Base-by-base conservation (phyloP, 2,329 filamentous ascomycete species). In the Mollisia scopiformis region DNA sequence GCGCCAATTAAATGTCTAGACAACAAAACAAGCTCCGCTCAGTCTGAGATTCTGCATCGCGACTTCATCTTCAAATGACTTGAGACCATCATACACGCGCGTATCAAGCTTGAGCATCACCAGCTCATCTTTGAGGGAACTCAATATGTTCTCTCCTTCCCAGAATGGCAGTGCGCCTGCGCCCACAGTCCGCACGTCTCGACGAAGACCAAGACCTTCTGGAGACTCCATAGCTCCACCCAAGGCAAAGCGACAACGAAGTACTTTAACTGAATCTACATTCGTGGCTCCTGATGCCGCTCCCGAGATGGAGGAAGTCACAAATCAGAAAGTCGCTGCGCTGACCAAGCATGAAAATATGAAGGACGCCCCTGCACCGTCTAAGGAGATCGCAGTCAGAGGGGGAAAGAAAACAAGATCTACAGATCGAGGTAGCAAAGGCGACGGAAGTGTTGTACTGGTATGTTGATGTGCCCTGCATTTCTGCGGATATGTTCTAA, bases 371-470 rank as follows among this genome's bases (percentile, higher is more conserved):
- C 59, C 61, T 55, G 72, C 72, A 57, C 69, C 61, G 27, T 63
- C 57, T 55, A 67, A 80, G 66, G 85, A 88, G 68, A 79, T 86
- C 50, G 84, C 79, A 60, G 79, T 88, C 39, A 81, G 87, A 63
- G 80, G 83, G 10, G 43, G 43, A 47, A 89, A 88, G 72, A 89
- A 88, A 73, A 72, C 80, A 50, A 87, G 87, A 70, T 77, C 81
- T n/a, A 80, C 80, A 62, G 86, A 91, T 70, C 82, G 88, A 68
- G 81, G 79, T 67, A 90, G 88, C 68, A 91, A 90, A 73, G 87
- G 87, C 51, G 88, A 92, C 71, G 85, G 87, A 31, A 88, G 85
- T 68, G 79, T 86, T 63, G 80, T 89, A 68, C 73, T 92, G 76
- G 88, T 91, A 78, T 58, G 83, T 75, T 27, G n/a, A n/a, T 54